Evolutionary conservation across 805 yeast species (phyloP).

Genomic region (Yarrowia bubula): DNA sequence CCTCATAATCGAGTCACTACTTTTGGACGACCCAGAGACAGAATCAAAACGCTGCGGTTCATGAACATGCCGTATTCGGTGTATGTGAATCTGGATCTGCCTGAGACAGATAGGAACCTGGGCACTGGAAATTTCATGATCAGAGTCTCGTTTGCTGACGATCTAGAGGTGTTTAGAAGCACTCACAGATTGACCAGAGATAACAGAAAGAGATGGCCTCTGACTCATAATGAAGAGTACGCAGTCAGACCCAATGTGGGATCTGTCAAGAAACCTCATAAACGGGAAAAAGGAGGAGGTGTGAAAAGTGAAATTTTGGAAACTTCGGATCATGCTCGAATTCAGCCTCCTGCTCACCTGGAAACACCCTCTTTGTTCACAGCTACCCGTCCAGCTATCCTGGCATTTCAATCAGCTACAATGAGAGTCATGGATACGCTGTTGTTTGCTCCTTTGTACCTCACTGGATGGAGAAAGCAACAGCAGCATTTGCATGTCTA

Average conservation of each 20-base stretch:
- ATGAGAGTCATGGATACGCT: conserved; percentile 36
- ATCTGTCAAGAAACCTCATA: background rate
- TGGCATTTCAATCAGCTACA: conserved; percentile 37
- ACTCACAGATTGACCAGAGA: conserved; percentile 20
- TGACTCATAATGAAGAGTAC: conserved; percentile 29
- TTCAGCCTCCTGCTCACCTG: background rate
- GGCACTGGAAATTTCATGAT: conserved; percentile 40
- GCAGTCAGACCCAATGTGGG: conserved; percentile 24
- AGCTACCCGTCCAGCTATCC: conserved; percentile 35
- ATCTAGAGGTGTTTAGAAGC: conserved; percentile 21
- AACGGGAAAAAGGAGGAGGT: background rate
- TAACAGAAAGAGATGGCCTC: conserved; percentile 29
- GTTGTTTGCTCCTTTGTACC: conserved; percentile 36
- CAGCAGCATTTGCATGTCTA: conserved; percentile 32
- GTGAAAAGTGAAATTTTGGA: no score
- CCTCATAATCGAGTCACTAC: background rate
- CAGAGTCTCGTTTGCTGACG: conserved; percentile 31
- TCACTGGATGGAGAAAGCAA: conserved; percentile 36
- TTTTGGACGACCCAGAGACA: conserved; percentile 21
- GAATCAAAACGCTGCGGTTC: conserved; percentile 29
- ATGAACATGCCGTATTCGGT: conserved; percentile 36
- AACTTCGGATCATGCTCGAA: no score
- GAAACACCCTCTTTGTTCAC: conserved; percentile 20
- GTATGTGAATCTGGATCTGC: conserved; percentile 36
- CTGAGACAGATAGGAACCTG: conserved; percentile 37